Conservation (phyloP, 306 rosid species). For the Cucumis sativus region DNA sequence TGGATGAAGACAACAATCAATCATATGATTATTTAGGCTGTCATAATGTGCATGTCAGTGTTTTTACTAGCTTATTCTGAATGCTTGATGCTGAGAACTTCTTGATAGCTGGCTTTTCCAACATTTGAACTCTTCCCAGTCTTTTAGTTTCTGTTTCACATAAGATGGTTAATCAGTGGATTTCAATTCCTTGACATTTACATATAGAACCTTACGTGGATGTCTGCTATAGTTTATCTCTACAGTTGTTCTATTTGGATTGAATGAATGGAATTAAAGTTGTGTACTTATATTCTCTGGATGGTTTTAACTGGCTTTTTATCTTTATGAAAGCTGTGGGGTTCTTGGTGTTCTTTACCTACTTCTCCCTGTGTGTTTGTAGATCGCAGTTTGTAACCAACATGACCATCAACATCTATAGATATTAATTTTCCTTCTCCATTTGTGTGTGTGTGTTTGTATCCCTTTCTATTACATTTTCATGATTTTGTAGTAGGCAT, state of each 20-base stretch:
- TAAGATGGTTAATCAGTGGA: not conserved
- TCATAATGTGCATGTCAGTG: not conserved
- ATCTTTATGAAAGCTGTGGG: not conserved
- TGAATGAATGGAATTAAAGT: not conserved
- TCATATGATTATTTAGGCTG: not conserved
- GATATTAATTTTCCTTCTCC: not conserved
- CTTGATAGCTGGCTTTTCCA: not conserved
- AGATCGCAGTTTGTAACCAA: not conserved
- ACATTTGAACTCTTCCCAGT: not conserved
- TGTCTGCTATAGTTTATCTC: not conserved
- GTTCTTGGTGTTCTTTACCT: not conserved
- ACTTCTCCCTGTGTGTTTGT: not conserved
- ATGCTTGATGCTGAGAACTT: not conserved
- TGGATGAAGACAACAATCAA: not conserved
- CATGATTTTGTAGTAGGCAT: not conserved
- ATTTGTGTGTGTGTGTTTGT: not conserved
- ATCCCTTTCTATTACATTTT: not conserved
- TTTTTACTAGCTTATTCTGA: not conserved
- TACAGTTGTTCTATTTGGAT: not conserved
- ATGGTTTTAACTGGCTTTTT: not conserved
- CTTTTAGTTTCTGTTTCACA: not conserved
- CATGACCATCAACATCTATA: not conserved
- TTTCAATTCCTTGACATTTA: not conserved
- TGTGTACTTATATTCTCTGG: not conserved
- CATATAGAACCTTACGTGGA: not conserved